Percentiles rank a stretch among this genome's conserved stretches.
phyloP scores from a whole-genome alignment of 805 yeast genomes.

The Wickerhamomyces ciferrii region DNA sequence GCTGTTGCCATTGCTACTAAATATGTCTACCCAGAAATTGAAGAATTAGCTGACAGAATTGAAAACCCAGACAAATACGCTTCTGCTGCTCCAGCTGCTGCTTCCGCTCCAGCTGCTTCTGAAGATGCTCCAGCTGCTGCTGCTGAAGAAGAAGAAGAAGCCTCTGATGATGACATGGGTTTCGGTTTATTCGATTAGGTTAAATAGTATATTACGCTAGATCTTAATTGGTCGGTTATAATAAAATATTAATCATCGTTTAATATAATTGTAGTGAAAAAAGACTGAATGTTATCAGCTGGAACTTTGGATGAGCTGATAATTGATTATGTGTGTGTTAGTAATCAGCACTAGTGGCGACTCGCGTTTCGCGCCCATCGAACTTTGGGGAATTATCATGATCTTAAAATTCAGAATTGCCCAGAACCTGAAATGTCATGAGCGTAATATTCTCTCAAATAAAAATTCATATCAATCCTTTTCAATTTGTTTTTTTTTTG shows the following conservation, averaged over 20 bases:
- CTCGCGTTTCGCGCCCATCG: not conserved
- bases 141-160: slow-evolving; percentile 69
- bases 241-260: not conserved
- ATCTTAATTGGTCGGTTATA: not conserved
- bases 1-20: slow-evolving; percentile 98
- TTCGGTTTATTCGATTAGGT: slow-evolving; percentile 96
- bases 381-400: not conserved
- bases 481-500: too few species aligned
- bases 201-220: not conserved
- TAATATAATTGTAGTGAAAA: not conserved
- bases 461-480: too few species aligned
- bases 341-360: not conserved
- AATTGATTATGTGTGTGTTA: too few species aligned
- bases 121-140: slow-evolving; percentile 69
- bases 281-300: too few species aligned
- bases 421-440: not conserved
- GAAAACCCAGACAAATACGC: slow-evolving; percentile 99
- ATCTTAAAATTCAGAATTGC: not conserved
- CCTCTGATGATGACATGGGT: slow-evolving; percentile 83
- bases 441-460: too few species aligned
- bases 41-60: slow-evolving; percentile 97
- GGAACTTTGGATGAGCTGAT: too few species aligned
- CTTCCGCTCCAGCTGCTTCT: slow-evolving; percentile 54
- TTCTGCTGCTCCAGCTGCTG: slow-evolving; percentile 97
- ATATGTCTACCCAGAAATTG: slow-evolving; percentile 98